Conservation (phyloP, 257 asterid species). For the Primulina huaijiensis region DNA sequence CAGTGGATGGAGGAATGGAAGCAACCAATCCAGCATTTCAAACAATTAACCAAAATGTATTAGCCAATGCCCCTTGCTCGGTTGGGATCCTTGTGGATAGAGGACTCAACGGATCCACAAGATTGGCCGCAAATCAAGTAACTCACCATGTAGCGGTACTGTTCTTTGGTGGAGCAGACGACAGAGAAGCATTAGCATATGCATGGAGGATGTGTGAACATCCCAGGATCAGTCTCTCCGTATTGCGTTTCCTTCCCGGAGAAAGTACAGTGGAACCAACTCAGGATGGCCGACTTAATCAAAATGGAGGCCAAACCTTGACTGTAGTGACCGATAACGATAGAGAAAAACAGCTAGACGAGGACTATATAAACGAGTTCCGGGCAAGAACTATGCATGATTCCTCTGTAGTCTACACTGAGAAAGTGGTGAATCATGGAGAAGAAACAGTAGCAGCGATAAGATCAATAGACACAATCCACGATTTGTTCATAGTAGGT, state of each 20-base stretch:
- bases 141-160: conserved; percentile 57
- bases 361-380: conserved; percentile 57
- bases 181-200: conserved; percentile 76
- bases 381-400: conserved; percentile 40
- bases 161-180: conserved; percentile 92
- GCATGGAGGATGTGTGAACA: conserved; percentile 74
- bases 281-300: not conserved
- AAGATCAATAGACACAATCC: conserved; percentile 51
- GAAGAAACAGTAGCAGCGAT: conserved; percentile 83
- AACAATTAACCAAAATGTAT: conserved; percentile 67
- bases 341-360: conserved; percentile 56
- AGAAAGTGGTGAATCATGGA: conserved; percentile 66
- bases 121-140: conserved; percentile 48
- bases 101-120: conserved; percentile 71
- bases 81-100: conserved; percentile 87
- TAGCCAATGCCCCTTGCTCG: conserved; percentile 79
- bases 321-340: conserved; percentile 44
- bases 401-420: conserved; percentile 40
- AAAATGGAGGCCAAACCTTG: conserved; percentile 31
- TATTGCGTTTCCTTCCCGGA: conserved; percentile 53
- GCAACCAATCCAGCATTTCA: conserved; percentile 66
- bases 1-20: conserved; percentile 96
- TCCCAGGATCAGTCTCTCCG: conserved; percentile 53
- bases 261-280: conserved; percentile 27
- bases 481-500: conserved; percentile 77